A percentile compares a stretch with the other conserved stretches of the same genome.
Conservation (phyloP, 164 flowering plant species). For the Cinnamomum micranthum region DNA sequence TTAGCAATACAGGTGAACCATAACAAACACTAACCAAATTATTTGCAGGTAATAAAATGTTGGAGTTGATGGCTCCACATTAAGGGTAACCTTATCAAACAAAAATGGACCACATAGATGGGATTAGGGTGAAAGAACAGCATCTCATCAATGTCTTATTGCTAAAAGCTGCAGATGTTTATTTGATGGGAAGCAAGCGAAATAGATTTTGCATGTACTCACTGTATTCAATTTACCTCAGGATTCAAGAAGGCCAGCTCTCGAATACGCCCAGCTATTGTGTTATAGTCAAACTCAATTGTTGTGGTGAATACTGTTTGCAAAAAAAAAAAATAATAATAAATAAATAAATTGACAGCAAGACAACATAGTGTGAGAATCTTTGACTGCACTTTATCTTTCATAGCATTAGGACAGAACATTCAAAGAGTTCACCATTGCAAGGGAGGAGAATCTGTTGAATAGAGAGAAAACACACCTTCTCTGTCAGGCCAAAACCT, state of each 20-base stretch:
- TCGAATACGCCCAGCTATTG: conserved; percentile 82
- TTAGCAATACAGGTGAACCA: too few species aligned
- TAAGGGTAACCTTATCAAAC: too few species aligned
- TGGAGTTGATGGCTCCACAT: too few species aligned
- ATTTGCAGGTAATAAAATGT: background rate
- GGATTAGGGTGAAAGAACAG: background rate
- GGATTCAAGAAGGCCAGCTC: conserved; percentile 97
- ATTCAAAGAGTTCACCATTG: background rate
- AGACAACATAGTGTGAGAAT: background rate
- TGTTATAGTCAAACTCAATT: conserved; percentile 75
- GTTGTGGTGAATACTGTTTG: conserved; percentile 75
- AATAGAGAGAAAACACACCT: conserved; percentile 34
- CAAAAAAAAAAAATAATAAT: too few species aligned
- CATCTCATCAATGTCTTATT: background rate
- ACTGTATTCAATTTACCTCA: conserved; percentile 39
- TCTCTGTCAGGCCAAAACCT: conserved; percentile 95
- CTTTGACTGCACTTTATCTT: conserved; percentile 1
- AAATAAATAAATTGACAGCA: too few species aligned
- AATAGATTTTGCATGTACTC: background rate
- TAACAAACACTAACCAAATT: background rate
- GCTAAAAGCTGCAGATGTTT: too few species aligned
- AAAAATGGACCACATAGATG: too few species aligned
- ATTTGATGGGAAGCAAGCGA: background rate
- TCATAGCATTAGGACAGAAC: background rate
- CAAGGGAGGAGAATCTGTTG: background rate